Conservation (phyloP, 306 rosid genomes). For the Citrullus amarus region DNA sequence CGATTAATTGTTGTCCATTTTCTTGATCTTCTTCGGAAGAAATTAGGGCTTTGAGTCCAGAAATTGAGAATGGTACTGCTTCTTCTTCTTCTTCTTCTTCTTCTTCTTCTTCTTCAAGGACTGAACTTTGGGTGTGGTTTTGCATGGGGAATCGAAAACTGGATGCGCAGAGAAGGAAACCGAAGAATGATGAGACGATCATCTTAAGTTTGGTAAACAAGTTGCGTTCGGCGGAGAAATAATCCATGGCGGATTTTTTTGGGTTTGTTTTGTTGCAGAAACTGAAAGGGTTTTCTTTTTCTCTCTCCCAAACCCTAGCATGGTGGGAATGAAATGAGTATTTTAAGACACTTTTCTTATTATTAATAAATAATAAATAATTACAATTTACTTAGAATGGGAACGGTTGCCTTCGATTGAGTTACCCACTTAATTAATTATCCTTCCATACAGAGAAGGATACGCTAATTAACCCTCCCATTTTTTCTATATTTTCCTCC, state of each 20-base stretch:
- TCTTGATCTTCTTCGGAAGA: background rate
- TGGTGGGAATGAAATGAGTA: background rate
- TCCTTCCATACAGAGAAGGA: background rate
- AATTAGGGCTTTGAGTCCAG: constrained; percentile 45
- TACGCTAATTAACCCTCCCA: too few relatives aligned
- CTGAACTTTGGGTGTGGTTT: background rate
- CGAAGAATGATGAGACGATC: constrained; percentile 15
- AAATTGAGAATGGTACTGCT: background rate
- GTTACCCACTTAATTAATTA: background rate
- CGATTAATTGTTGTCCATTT: background rate
- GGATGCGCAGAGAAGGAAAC: constrained; percentile 12
- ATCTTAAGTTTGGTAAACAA: constrained; percentile 15
- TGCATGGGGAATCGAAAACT: constrained; percentile 6
- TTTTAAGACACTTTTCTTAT: background rate
- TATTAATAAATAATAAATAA: background rate
- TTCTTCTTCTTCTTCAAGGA: background rate
- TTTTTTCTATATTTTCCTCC: too few relatives aligned
- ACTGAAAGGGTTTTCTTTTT: background rate
- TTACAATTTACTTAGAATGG: background rate
- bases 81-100: background rate
- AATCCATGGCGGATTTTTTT: background rate
- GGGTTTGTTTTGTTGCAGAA: background rate
- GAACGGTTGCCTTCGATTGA: background rate
- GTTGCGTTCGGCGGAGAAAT: background rate
- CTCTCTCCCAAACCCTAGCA: constrained; percentile 8